These are phyloP conservation scores for Allantophomopsis cytisporea DNA, from an alignment of 2,329 filamentous ascomycete species.

Conservation along the genomic window DNA sequence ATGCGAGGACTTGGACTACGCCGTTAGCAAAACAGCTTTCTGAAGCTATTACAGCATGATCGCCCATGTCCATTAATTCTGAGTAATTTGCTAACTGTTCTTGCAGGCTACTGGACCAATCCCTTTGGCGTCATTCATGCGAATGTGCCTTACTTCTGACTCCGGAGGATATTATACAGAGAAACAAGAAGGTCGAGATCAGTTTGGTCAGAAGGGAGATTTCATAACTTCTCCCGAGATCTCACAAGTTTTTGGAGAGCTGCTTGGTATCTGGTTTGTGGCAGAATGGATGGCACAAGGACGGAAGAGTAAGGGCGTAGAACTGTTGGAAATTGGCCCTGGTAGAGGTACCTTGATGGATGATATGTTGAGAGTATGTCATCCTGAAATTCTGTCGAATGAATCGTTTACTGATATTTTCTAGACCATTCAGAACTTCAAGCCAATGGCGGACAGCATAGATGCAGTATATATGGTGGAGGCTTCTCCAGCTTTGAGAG, in stretches of 20 bases:
- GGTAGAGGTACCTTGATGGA: slow-evolving; percentile 94
- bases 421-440: slow-evolving; percentile 76
- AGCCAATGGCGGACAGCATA: slow-evolving; percentile 59
- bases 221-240: slow-evolving; percentile 97
- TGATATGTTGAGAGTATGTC: slow-evolving; percentile 76
- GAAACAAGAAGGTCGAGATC: slow-evolving; percentile 56
- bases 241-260: slow-evolving; percentile 90
- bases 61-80: background rate
- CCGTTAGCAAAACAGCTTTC: slow-evolving; percentile 78
- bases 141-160: slow-evolving; percentile 89
- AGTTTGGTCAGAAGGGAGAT: slow-evolving; percentile 87
- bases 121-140: slow-evolving; percentile 90
- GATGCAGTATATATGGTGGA: slow-evolving; percentile 91
- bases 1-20: slow-evolving; percentile 61
- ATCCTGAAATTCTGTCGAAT: slow-evolving; percentile 4
- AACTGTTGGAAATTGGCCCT: slow-evolving; percentile 88
- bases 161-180: slow-evolving; percentile 88
- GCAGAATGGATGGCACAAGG: slow-evolving; percentile 95
- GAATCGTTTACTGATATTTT: slow-evolving; percentile 1
- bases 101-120: slow-evolving; percentile 72
- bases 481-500: slow-evolving; percentile 68
- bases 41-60: slow-evolving; percentile 67
- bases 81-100: background rate
- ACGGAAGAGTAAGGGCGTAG: slow-evolving; percentile 55
- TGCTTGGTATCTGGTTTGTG: slow-evolving; percentile 88